Evolutionary conservation across 2,329 filamentous ascomycete genomes (phyloP).

Genomic region (Venturia carpophila): DNA sequence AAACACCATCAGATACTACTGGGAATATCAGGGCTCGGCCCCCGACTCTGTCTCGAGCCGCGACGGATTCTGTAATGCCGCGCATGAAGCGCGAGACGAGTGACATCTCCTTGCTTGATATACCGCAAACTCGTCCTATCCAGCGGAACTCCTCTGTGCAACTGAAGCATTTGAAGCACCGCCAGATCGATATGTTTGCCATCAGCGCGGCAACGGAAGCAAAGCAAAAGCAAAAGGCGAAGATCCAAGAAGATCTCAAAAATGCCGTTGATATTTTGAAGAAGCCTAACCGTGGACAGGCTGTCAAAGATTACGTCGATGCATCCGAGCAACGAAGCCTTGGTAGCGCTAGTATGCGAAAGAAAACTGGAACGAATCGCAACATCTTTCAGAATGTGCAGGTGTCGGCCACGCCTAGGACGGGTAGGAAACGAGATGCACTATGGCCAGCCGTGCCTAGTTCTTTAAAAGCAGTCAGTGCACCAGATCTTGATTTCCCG

Average conservation of each 20-base stretch:
- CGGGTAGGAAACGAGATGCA: conserved; percentile 28
- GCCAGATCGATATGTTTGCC: conserved; percentile 49
- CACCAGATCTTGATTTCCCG: neutral
- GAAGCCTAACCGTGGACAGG: conserved; percentile 66
- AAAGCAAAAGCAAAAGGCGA: conserved; percentile 57
- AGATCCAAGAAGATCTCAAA: conserved; percentile 61
- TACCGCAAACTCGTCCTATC: conserved; percentile 33
- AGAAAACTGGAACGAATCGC: conserved; percentile 23
- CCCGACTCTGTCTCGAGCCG: conserved; percentile 60
- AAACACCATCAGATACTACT: conserved; percentile 43
- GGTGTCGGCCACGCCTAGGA: conserved; percentile 38
- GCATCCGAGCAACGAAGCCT: conserved; percentile 52
- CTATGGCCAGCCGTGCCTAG: conserved; percentile 25
- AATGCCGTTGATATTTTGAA: conserved; percentile 67
- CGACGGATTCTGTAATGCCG: conserved; percentile 49
- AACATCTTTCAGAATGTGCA: conserved; percentile 27
- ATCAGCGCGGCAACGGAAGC: conserved; percentile 46
- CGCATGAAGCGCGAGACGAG: conserved; percentile 62
- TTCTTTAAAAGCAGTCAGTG: conserved; percentile 25
- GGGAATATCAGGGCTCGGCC: conserved; percentile 41
- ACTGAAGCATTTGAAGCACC: conserved; percentile 40
- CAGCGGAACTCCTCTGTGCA: conserved; percentile 33
- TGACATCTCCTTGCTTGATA: conserved; percentile 48
- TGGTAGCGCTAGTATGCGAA: conserved; percentile 6
- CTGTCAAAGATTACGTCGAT: conserved; percentile 59